Conservation (phyloP, 345 rosid genomes). For the Brassica juncea region DNA sequence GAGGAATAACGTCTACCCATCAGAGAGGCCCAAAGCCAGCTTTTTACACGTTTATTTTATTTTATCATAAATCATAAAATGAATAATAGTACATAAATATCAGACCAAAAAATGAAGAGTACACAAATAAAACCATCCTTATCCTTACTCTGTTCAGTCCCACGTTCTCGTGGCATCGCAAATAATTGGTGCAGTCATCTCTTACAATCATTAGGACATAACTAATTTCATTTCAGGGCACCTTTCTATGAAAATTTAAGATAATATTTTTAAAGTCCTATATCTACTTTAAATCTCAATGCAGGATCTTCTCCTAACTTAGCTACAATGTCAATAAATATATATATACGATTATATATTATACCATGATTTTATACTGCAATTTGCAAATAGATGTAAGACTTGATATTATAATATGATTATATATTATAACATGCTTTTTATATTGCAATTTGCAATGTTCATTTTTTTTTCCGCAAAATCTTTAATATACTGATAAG, state of each 20-base stretch:
- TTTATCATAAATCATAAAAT: not conserved
- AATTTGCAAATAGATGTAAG: not conserved
- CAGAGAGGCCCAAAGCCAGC: slow-evolving; percentile 32
- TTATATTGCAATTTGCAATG: not conserved
- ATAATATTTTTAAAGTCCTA: not conserved
- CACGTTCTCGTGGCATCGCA: slow-evolving; percentile 37
- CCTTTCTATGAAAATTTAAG: not conserved
- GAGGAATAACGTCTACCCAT: slow-evolving; percentile 31
- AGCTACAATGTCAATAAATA: not conserved
- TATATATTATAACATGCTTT: not conserved
- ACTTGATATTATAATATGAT: not conserved
- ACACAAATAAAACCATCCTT: slow-evolving; percentile 33
- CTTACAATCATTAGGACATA: slow-evolving; percentile 24
- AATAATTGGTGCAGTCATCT: slow-evolving; percentile 39
- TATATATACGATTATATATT: not conserved
- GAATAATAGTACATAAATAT: slow-evolving; percentile 4
- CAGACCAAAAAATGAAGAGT: not conserved
- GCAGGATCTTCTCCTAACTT: not conserved
- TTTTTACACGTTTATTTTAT: slow-evolving; percentile 29
- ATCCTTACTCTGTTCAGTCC: slow-evolving; percentile 32
- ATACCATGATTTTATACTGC: not conserved
- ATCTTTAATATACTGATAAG: not conserved
- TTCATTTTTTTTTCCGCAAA: not conserved
- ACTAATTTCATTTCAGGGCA: not conserved
- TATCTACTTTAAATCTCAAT: not conserved